Conservation (phyloP, 1,284 basidiomycete genomes). For the Heterobasidion parviporum region DNA sequence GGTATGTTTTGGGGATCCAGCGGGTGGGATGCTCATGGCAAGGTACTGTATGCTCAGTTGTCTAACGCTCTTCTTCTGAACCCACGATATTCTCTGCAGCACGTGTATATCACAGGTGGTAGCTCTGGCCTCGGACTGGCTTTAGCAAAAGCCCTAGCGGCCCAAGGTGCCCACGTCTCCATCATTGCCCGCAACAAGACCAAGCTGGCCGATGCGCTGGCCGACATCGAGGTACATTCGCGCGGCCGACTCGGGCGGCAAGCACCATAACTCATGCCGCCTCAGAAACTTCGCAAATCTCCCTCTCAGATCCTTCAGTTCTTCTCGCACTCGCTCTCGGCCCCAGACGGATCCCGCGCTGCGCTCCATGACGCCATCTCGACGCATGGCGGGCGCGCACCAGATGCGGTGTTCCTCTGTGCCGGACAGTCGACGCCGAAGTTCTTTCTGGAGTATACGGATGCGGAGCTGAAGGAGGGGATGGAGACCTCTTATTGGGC, state of each 20-base stretch:
- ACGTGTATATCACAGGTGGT: constrained; percentile 76
- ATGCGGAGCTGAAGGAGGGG: constrained; percentile 49
- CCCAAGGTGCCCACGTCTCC: constrained; percentile 71
- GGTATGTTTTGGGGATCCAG: constrained; percentile 2
- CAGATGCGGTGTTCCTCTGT: constrained; percentile 74
- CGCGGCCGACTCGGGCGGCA: too few species aligned
- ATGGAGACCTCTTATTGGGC: constrained; percentile 65
- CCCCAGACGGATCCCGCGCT: not conserved
- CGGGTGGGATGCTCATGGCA: constrained; percentile 13
- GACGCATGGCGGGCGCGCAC: constrained; percentile 41
- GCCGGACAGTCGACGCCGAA: constrained; percentile 65
- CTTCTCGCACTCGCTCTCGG: not conserved
- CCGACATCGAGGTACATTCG: constrained; percentile 48
- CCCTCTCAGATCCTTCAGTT: not conserved
- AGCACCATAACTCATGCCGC: too few species aligned
- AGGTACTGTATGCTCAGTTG: constrained; percentile 6
- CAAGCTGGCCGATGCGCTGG: constrained; percentile 52
- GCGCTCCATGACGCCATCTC: not conserved
- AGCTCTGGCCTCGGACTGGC: constrained; percentile 74
- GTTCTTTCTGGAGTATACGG: constrained; percentile 66
- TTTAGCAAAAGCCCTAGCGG: constrained; percentile 61
- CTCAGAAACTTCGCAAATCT: not conserved
- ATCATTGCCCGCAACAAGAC: constrained; percentile 69
- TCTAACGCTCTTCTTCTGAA: not conserved
- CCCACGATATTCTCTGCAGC: constrained; percentile 28